Conservation (phyloP, 169 alveolate species). For the Eimeria maxima region DNA sequence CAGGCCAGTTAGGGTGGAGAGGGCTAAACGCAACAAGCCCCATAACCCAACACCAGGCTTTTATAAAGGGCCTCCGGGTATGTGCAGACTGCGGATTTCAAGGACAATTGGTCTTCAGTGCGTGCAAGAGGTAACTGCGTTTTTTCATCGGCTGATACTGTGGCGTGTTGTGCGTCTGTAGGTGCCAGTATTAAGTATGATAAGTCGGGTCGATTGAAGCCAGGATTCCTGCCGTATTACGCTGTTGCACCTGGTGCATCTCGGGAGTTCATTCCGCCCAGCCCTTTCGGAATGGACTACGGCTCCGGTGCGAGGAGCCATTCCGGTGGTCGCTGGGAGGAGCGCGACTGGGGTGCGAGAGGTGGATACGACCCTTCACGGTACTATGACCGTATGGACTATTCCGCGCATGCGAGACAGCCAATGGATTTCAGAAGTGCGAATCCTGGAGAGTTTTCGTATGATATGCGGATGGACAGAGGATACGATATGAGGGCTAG, state of each 20-base stretch:
- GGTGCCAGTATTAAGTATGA: conserved; percentile 84
- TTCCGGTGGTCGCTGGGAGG: conserved; percentile 75
- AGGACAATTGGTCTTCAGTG: neutral
- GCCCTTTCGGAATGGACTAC: conserved; percentile 73
- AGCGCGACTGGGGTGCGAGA: conserved; percentile 68
- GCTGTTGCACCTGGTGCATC: conserved; percentile 82
- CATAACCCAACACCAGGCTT: conserved; percentile 84
- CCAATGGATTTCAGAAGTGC: conserved; percentile 63
- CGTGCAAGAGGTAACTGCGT: neutral
- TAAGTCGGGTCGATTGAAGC: conserved; percentile 78
- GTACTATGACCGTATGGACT: conserved; percentile 55
- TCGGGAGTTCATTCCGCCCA: conserved; percentile 74
- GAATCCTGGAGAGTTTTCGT: conserved; percentile 62
- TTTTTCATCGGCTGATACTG: neutral
- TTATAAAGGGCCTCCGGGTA: conserved; percentile 85
- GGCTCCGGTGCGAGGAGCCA: conserved; percentile 67
- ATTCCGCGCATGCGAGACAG: conserved; percentile 60
- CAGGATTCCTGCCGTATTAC: conserved; percentile 82
- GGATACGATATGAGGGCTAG: conserved; percentile 58
- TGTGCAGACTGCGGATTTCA: neutral
- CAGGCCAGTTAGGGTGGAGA: conserved; percentile 73
- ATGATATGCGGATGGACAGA: conserved; percentile 77
- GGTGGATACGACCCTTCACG: conserved; percentile 72
- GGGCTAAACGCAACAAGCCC: conserved; percentile 83
- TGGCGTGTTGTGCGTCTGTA: neutral